Base-by-base conservation (phyloP, 352 stramenopile genomes). In the Globisporangium iwayamae region DNA sequence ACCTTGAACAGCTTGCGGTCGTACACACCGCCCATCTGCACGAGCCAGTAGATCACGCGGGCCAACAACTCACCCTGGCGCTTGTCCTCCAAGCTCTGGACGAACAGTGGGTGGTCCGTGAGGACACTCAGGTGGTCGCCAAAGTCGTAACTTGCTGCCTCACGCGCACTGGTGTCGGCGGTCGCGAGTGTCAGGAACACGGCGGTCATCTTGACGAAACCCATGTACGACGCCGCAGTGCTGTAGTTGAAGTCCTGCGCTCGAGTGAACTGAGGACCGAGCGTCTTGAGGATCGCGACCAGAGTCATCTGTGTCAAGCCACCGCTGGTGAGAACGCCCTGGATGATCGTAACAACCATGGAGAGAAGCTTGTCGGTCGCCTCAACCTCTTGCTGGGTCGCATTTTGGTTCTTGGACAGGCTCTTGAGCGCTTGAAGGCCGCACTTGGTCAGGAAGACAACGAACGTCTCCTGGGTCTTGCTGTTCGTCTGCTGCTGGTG, bases 1-100 rank as follows among this genome's bases (percentile, higher is more conserved):
- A 74, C 67, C 63, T 87, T 70, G 58, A 90, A 87, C 30, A 93
- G 63, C 45, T 71, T 65, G 9, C 75, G 72, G 25, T 69, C 68
- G 53, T 89, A 89, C n/a, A 75, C 69, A 2, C 54, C 56, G 4
- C 75, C 77, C 20, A 74, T 68, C 30, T 73, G 69, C 45, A 79
- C 57, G n/a, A 90, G 65, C 48, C 56, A 69, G 14, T 71, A 71
- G 53, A 90, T 48, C 7, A 88, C 68, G 9, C 73, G 75, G 6
- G 43, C 43, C 32, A 79, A 38, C 18, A 89, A 39, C 2, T 10
- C 43, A 32, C 64, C 16, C 18, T 76, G 50, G 25, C 8, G 34
- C 36, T 43, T 32, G 46, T 51, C 34, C 10, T 70, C 25, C 43
- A 87, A 65, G 34, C 62, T 72, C 20, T 48, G 53, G 9, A 57